Evolutionary conservation across 1,284 basidiomycete species (phyloP).

Genomic region (Clitocybe nebularis): DNA sequence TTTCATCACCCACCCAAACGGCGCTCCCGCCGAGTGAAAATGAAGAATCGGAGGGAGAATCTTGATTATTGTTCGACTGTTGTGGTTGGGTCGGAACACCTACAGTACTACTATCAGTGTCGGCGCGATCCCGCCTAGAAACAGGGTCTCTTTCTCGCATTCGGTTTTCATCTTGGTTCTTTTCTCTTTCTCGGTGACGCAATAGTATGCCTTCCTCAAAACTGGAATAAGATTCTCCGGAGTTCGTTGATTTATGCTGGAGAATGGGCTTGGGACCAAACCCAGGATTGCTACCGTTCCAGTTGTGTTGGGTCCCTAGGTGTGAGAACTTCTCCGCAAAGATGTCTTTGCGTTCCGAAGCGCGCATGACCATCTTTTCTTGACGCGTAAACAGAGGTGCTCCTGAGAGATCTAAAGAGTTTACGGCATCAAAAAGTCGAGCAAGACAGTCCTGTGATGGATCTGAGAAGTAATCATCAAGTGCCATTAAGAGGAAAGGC

Average conservation of each 20-base stretch:
- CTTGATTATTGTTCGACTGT: conserved; percentile 27
- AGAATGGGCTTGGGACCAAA: conserved; percentile 22
- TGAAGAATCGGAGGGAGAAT: conserved; percentile 64
- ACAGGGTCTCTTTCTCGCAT: conserved; percentile 24
- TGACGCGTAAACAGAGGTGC: conserved; percentile 75
- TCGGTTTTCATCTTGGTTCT: conserved; percentile 23
- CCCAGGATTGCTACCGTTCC: conserved; percentile 22
- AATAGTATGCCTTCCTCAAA: conserved; percentile 60
- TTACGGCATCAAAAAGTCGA: conserved; percentile 89
- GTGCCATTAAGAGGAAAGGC: conserved; percentile 90
- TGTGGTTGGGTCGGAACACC: too few relatives aligned
- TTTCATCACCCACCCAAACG: conserved; percentile 77
- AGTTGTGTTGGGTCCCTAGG: conserved; percentile 19
- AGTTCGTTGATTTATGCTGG: conserved; percentile 51
- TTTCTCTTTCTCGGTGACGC: conserved; percentile 36
- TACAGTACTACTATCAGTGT: conserved; percentile 35
- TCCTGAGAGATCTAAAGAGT: conserved; percentile 82
- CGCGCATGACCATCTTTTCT: conserved; percentile 88
- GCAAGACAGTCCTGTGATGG: conserved; percentile 87
- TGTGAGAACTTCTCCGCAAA: conserved; percentile 79
- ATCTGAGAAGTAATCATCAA: conserved; percentile 91
- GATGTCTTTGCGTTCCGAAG: conserved; percentile 87
- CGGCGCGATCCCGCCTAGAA: conserved; percentile 32
- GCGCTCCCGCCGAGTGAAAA: conserved; percentile 73
- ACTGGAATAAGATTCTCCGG: conserved; percentile 59